Percentiles rank a stretch among this genome's conserved stretches.
Evolutionary conservation across 2,329 filamentous ascomycete genomes (phyloP).

Genomic region (Aspergillus hortae): DNA sequence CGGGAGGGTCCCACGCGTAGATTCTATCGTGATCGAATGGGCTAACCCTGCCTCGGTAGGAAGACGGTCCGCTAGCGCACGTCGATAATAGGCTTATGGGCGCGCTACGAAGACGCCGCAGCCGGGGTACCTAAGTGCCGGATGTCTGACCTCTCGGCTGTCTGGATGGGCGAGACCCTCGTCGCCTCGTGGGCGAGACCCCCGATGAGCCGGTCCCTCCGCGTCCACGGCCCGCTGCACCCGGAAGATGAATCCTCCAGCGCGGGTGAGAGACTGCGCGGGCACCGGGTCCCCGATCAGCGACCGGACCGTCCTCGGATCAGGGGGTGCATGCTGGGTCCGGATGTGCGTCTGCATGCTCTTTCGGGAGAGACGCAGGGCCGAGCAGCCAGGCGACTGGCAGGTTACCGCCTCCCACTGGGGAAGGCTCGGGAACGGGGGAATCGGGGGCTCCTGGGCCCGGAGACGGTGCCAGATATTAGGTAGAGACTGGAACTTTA

Average conservation of each 20-base stretch:
- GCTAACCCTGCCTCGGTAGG: no score
- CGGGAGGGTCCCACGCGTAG: no score
- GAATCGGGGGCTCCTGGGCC: neutral
- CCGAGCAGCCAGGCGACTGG: neutral
- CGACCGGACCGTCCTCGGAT: neutral
- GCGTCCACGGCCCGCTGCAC: neutral
- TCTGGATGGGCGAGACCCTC: no score
- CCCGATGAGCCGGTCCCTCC: no score
- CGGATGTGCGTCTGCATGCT: neutral
- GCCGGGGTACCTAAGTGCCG: no score
- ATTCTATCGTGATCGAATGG: no score
- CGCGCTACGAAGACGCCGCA: no score
- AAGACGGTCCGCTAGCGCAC: no score
- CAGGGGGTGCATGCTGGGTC: neutral
- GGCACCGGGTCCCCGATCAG: neutral
- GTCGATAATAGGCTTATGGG: no score
- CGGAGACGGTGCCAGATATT: neutral
- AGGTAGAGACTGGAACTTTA: neutral
- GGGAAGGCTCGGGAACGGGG: neutral
- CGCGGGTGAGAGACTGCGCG: neutral
- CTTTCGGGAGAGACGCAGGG: neutral
- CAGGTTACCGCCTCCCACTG: neutral
- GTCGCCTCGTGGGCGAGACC: no score
- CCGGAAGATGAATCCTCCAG: neutral
- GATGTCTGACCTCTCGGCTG: no score